phyloP scores from a whole-genome alignment of 1,284 basidiomycete genomes.

The Cryptococcus sp. region DNA sequence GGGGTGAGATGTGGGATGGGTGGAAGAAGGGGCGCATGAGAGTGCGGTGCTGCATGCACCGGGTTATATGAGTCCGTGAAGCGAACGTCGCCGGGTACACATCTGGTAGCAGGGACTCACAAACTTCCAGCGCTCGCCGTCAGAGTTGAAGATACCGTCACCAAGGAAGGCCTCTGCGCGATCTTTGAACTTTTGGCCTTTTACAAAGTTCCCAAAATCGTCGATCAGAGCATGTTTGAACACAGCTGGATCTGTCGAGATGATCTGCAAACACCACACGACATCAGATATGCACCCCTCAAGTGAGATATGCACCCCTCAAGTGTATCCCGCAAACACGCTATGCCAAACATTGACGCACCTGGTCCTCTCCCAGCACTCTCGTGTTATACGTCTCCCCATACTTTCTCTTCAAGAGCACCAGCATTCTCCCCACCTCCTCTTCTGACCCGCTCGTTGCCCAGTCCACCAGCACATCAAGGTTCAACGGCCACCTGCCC shows the following conservation, averaged over 20 bases:
- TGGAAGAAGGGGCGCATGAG: slow-evolving; percentile 49
- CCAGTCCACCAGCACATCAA: slow-evolving; percentile 41
- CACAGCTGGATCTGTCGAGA: slow-evolving; percentile 32
- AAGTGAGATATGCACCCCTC: background rate
- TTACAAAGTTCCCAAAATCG: slow-evolving; percentile 38
- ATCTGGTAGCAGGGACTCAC: slow-evolving; percentile 21
- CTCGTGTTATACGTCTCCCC: slow-evolving; percentile 40
- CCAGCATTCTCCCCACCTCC: slow-evolving; percentile 40
- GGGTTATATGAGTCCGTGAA: background rate
- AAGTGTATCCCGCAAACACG: background rate
- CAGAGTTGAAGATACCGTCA: slow-evolving; percentile 49
- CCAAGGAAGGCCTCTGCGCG: slow-evolving; percentile 46
- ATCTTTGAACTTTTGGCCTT: slow-evolving; percentile 45
- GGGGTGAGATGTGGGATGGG: slow-evolving; percentile 20
- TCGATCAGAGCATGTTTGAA: slow-evolving; percentile 30
- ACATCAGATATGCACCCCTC: background rate
- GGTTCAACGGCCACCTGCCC: slow-evolving; percentile 34
- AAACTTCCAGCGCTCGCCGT: slow-evolving; percentile 44
- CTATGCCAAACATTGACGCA: slow-evolving; percentile 13
- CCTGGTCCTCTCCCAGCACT: slow-evolving; percentile 42
- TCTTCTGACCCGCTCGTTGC: slow-evolving; percentile 30
- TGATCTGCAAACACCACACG: slow-evolving; percentile 18
- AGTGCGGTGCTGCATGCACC: slow-evolving; percentile 33
- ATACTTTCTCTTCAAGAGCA: slow-evolving; percentile 23
- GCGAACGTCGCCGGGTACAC: background rate